A percentile compares a stretch with the other conserved stretches of the same genome.
phyloP scores from a whole-genome alignment of 371 early-diverging fungal genomes.

The Apophysomyces ossiformis region DNA sequence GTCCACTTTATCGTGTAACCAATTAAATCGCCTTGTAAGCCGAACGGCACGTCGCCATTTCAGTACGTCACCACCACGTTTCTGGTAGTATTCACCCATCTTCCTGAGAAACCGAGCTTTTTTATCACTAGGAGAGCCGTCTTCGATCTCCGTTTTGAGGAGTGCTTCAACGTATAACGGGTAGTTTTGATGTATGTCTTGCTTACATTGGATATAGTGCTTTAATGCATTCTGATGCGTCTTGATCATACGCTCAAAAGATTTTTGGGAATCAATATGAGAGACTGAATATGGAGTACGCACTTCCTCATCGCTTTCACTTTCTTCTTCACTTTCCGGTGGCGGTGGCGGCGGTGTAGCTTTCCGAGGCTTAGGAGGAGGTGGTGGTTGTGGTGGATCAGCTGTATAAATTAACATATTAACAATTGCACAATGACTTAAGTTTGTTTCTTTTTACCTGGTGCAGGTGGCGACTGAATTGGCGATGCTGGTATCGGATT shows the following conservation, averaged over 20 bases:
- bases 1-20: constrained; percentile 16
- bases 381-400: constrained; percentile 8
- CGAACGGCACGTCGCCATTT: constrained; percentile 21
- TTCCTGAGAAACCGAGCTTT: constrained; percentile 3
- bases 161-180: constrained; percentile 22
- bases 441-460: not conserved
- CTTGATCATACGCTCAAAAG: constrained; percentile 19
- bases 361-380: no score
- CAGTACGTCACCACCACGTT: constrained; percentile 19
- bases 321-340: constrained; percentile 3
- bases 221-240: constrained; percentile 21
- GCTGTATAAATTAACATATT: not conserved
- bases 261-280: constrained; percentile 15
- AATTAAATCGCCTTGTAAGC: constrained; percentile 20
- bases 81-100: constrained; percentile 14
- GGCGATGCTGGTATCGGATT: constrained; percentile 8
- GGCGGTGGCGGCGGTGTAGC: not conserved
- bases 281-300: constrained; percentile 8
- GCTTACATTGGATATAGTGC: constrained; percentile 21
- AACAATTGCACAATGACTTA: no score
- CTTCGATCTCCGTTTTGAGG: constrained; percentile 14
- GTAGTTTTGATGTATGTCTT: constrained; percentile 13
- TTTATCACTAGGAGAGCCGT: constrained; percentile 1
- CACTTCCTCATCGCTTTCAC: constrained; percentile 16
- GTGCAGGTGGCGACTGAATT: constrained; percentile 2